phyloP scores from a whole-genome alignment of 371 early-diverging fungal species.

The Mortierella sp. region DNA sequence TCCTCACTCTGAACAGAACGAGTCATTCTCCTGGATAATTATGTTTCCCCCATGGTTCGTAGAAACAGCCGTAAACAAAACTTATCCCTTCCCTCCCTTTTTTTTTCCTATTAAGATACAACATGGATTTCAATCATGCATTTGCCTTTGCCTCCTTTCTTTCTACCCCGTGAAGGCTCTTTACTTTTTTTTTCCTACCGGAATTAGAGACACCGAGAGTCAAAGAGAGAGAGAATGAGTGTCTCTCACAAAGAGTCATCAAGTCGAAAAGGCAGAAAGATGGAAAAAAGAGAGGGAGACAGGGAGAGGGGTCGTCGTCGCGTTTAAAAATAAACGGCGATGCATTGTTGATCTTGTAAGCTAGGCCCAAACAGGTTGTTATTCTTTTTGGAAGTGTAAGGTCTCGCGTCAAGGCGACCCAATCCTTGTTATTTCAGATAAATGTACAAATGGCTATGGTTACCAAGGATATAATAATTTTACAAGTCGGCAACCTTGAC shows the following conservation, averaged over 20 bases:
- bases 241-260: neutral
- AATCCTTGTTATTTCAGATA: no score
- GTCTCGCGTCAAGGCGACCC: no score
- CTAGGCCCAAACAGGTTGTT: no score
- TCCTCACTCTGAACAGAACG: neutral
- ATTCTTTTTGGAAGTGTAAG: no score
- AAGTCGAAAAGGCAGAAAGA: neutral
- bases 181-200: neutral
- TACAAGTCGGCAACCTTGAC: slow-evolving; percentile 65
- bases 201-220: neutral
- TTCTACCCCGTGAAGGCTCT: slow-evolving; percentile 1
- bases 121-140: neutral
- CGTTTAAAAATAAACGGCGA: neutral
- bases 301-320: neutral
- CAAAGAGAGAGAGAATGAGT: neutral
- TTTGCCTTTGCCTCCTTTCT: neutral
- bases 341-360: neutral
- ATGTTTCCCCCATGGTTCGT: neutral
- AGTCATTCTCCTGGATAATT: neutral
- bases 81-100: neutral
- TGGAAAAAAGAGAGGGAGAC: neutral
- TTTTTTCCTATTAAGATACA: neutral
- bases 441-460: no score
- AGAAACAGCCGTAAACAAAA: neutral
- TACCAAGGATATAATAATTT: no score